Conservation (phyloP, 129 eudicot species). For the Saussurea involucrata region DNA sequence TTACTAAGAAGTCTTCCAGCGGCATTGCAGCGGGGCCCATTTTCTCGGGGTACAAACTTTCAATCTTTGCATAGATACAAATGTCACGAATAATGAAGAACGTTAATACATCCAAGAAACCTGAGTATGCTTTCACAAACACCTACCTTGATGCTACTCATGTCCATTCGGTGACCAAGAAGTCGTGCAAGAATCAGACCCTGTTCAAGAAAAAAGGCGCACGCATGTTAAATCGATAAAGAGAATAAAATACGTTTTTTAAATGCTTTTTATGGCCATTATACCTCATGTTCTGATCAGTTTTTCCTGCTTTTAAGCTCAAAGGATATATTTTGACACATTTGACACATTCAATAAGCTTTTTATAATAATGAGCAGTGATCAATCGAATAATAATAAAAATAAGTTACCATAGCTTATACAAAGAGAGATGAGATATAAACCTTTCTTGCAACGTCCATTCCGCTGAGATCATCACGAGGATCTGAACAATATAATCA, state of each 20-base stretch:
- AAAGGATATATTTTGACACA: not conserved
- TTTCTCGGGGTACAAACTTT: constrained; percentile 76
- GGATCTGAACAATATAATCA: constrained; percentile 61
- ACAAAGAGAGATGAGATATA: constrained; percentile 5
- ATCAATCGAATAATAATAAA: too few relatives aligned
- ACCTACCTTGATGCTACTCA: constrained; percentile 67
- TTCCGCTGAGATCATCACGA: constrained; percentile 96
- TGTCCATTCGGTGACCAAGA: constrained; percentile 67
- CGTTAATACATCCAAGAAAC: constrained; percentile 6
- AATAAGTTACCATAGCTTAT: not conserved
- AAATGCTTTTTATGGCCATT: too few relatives aligned
- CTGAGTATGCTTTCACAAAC: not conserved
- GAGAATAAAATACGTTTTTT: not conserved
- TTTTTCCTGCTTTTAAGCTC: not conserved
- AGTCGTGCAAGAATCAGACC: constrained; percentile 92
- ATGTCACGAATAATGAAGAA: not conserved
- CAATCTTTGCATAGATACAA: constrained; percentile 42
- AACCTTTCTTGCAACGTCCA: constrained; percentile 99
- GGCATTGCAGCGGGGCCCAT: constrained; percentile 81
- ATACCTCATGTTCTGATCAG: too few relatives aligned
- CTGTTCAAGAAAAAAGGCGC: constrained; percentile 34
- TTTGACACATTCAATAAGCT: not conserved
- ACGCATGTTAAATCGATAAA: not conserved
- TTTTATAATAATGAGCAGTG: too few relatives aligned
- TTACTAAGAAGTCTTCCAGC: constrained; percentile 65